phyloP scores from a whole-genome alignment of 345 rosid species.

The Kandelia obovata region DNA sequence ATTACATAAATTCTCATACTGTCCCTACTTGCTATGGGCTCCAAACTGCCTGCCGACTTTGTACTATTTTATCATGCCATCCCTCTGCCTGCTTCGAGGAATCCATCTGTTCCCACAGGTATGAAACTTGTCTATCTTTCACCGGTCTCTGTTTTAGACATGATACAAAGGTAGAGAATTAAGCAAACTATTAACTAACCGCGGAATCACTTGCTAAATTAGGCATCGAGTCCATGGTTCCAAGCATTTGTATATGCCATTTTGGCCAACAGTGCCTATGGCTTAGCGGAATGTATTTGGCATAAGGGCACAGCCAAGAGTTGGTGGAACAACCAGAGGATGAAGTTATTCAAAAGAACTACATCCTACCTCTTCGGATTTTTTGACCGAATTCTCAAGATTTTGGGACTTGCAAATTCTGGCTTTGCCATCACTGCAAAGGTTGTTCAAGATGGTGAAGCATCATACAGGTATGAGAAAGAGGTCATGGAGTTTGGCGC shows the following conservation, averaged over 20 bases:
- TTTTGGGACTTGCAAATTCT: not conserved
- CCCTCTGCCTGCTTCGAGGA: not conserved
- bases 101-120: not conserved
- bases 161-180: not conserved
- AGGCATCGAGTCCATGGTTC: conserved; percentile 1
- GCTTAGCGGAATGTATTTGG: not conserved
- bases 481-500: conserved; percentile 1
- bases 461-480: not conserved
- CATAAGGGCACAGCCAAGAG: not conserved
- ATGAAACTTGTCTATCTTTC: not conserved
- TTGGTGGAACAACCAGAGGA: conserved; percentile 3
- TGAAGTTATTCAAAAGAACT: not conserved
- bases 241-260: conserved; percentile 2
- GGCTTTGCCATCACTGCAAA: not conserved
- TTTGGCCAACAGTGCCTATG: not conserved
- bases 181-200: not conserved
- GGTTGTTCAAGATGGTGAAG: not conserved
- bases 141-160: not conserved
- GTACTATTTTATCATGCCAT: not conserved
- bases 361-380: not conserved
- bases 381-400: not conserved
- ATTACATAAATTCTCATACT: not conserved
- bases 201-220: not conserved
- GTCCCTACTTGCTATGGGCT: conserved; percentile 1
- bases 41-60: not conserved